A percentile compares a stretch with the other conserved stretches of the same genome.
Evolutionary conservation across 257 asterid genomes (phyloP).

Genomic region (Capsicum rhomboideum): DNA sequence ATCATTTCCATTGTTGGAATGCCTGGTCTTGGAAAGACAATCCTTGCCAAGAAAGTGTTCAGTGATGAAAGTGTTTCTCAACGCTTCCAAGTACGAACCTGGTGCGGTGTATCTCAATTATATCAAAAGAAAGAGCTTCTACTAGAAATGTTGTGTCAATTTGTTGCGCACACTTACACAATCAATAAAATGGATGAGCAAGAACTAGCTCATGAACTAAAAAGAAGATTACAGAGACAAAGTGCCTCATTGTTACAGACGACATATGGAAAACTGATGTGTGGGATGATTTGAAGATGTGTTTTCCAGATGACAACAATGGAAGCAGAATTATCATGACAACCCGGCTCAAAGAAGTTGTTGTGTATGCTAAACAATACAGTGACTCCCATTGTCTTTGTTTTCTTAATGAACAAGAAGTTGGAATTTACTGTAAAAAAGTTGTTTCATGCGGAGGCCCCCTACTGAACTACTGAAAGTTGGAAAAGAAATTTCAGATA

Average conservation of each 20-base stretch:
- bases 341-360: background rate
- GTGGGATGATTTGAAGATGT: background rate
- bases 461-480: background rate
- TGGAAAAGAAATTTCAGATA: background rate
- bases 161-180: background rate
- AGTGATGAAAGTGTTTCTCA: background rate
- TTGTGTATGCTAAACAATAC: background rate
- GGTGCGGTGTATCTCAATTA: slow-evolving; percentile 4
- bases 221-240: background rate
- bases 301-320: background rate
- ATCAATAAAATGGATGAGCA: background rate
- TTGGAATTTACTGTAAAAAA: background rate
- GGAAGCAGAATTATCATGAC: slow-evolving; percentile 4
- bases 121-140: background rate
- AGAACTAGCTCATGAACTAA: background rate
- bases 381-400: background rate
- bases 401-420: background rate
- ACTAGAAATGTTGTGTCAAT: background rate
- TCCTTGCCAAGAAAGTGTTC: background rate
- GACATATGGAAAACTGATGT: background rate
- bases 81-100: background rate
- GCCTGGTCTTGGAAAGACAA: background rate
- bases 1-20: slow-evolving; percentile 3
- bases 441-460: background rate
- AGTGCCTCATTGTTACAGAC: background rate